Conservation (phyloP, 495 filamentous ascomycete species). For the Chlorociboria aeruginascens region DNA sequence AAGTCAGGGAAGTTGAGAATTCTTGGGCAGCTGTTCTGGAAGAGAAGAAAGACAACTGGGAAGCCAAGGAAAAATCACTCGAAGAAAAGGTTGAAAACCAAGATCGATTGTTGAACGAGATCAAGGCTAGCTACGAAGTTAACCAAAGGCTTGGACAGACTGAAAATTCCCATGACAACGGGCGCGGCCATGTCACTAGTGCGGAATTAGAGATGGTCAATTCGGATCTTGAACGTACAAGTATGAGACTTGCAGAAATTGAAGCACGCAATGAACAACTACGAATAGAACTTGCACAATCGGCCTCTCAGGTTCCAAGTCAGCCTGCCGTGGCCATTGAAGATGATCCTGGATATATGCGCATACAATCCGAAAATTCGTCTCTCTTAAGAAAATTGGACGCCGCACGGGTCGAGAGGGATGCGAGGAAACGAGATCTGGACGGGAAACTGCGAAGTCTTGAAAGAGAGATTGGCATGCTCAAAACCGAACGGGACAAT, state of each 20-base stretch:
- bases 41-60: conserved; percentile 95
- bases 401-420: conserved; percentile 66
- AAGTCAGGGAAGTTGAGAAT: conserved; percentile 73
- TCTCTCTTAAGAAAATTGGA: conserved; percentile 80
- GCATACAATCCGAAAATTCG: conserved; percentile 84
- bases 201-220: conserved; percentile 90
- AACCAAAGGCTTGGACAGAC: conserved; percentile 73
- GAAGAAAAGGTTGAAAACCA: conserved; percentile 93
- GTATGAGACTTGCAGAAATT: conserved; percentile 73
- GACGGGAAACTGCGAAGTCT: conserved; percentile 59
- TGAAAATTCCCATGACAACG: conserved; percentile 44
- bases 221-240: conserved; percentile 84
- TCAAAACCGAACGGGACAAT: conserved; percentile 57
- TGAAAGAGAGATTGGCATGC: conserved; percentile 57
- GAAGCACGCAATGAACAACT: conserved; percentile 93
- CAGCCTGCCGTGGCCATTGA: conserved; percentile 48
- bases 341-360: conserved; percentile 78
- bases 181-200: conserved; percentile 51
- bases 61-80: conserved; percentile 80
- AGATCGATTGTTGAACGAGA: conserved; percentile 80
- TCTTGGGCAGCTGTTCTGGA: conserved; percentile 87
- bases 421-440: conserved; percentile 58
- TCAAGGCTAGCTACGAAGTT: conserved; percentile 96
- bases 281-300: conserved; percentile 77
- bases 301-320: conserved; percentile 59